These are phyloP conservation scores for Cyclocybe cylindracea DNA, from an alignment of 768 basidiomycete species.

Conservation along the genomic window DNA sequence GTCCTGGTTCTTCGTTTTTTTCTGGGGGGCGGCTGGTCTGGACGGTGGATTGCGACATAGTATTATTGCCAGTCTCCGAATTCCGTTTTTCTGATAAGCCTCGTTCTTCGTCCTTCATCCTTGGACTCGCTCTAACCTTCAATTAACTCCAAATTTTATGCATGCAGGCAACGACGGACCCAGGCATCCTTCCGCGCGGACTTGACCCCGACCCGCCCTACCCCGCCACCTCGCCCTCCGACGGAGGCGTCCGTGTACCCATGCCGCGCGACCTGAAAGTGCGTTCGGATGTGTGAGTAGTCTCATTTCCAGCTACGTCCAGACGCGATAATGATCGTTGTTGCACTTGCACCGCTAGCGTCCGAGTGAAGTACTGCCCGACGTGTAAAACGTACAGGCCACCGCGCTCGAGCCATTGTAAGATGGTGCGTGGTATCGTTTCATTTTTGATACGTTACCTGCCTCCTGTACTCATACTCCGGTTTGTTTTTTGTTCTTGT, in stretches of 20 bases:
- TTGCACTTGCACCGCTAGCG: no score
- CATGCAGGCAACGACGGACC: constrained; percentile 71
- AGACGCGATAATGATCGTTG: not conserved
- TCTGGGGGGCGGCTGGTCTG: no score
- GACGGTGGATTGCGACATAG: no score
- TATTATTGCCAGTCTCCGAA: no score
- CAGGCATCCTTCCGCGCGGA: constrained; percentile 87
- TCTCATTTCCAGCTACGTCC: not conserved
- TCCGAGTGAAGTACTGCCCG: constrained; percentile 90
- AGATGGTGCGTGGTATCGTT: constrained; percentile 60
- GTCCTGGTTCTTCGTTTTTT: no score
- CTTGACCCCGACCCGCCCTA: constrained; percentile 87
- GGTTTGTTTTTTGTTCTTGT: not conserved
- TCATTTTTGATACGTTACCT: not conserved
- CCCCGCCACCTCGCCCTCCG: constrained; percentile 60
- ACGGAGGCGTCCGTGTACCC: constrained; percentile 62
- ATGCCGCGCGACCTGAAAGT: constrained; percentile 84
- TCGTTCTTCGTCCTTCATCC: no score
- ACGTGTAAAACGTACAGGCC: constrained; percentile 94
- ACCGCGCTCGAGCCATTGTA: constrained; percentile 93
- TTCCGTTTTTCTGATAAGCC: no score
- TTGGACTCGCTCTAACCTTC: no score
- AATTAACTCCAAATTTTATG: not conserved
- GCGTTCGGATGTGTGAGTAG: constrained; percentile 69
- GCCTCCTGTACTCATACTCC: not conserved